These are phyloP conservation scores for Torulaspora quercuum DNA, from an alignment of 805 yeast genomes.

Conservation along the genomic window DNA sequence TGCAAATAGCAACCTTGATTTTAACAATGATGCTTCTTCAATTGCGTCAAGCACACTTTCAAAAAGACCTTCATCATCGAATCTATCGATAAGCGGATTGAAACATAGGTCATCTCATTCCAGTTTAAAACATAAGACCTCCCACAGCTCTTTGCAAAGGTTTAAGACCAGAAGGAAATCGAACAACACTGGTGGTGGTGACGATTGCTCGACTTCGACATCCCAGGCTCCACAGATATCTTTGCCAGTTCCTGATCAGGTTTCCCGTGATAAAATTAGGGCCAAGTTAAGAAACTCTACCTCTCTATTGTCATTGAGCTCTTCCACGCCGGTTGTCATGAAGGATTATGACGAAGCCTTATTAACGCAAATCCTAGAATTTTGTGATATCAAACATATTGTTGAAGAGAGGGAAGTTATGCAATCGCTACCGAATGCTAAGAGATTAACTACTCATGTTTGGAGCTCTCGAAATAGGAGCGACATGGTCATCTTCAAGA, in stretches of 20 bases:
- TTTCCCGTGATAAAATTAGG: conserved; percentile 52
- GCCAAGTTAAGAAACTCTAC: conserved; percentile 47
- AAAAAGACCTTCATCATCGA: conserved; percentile 25
- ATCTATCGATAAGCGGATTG: conserved; percentile 22
- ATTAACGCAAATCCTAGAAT: conserved; percentile 25
- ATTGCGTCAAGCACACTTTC: conserved; percentile 15
- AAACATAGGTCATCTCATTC: conserved; percentile 26
- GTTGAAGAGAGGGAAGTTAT: conserved; percentile 17
- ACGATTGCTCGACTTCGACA: conserved; percentile 14
- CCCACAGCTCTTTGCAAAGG: conserved; percentile 35
- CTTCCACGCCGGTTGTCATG: conserved; percentile 25
- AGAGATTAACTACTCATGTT: conserved; percentile 19
- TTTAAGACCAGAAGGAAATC: conserved; percentile 32
- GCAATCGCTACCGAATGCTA: conserved; percentile 14
- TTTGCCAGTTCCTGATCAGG: conserved; percentile 54
- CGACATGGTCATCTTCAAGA: conserved; percentile 23
- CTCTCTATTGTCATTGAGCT: conserved; percentile 31
- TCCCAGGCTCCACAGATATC: conserved; percentile 42
- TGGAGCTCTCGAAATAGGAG: conserved; percentile 23
- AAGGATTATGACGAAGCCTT: conserved; percentile 29
- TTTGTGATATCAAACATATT: conserved; percentile 25
- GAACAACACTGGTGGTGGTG: conserved; percentile 15
- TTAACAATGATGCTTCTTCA: conserved; percentile 6
- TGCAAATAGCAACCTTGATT: conserved; percentile 9
- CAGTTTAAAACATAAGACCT: conserved; percentile 33